phyloP scores from a whole-genome alignment of 2,329 filamentous ascomycete genomes.

The Sporothrix pseudoabietina region DNA sequence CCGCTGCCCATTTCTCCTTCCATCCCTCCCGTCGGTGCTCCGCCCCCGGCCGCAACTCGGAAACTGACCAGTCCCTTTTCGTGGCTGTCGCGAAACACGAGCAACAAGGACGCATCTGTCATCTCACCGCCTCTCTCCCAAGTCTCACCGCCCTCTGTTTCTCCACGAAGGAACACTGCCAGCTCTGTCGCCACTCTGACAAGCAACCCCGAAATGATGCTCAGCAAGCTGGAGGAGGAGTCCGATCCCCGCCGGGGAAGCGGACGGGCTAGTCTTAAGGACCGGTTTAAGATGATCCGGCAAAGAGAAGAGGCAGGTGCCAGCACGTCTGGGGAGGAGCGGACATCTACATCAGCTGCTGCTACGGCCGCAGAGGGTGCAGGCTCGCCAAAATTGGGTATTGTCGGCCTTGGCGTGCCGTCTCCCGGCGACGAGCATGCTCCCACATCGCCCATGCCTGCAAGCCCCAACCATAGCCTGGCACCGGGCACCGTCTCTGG shows the following conservation, averaged over 20 bases:
- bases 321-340: constrained; percentile 55
- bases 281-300: constrained; percentile 76
- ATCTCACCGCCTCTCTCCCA: constrained; percentile 52
- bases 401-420: constrained; percentile 19
- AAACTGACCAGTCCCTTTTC: constrained; percentile 88
- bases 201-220: constrained; percentile 79
- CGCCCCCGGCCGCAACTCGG: constrained; percentile 49
- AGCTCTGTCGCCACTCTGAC: constrained; percentile 77
- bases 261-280: constrained; percentile 68
- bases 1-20: constrained; percentile 42
- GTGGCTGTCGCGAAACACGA: constrained; percentile 73
- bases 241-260: constrained; percentile 47
- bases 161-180: constrained; percentile 70
- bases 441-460: constrained; percentile 56
- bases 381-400: constrained; percentile 14
- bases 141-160: constrained; percentile 46
- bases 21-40: constrained; percentile 40
- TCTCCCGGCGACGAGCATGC: constrained; percentile 35
- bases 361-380: constrained; percentile 31
- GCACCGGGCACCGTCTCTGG: constrained; percentile 86
- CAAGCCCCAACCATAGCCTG: constrained; percentile 68
- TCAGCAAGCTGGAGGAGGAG: constrained; percentile 74
- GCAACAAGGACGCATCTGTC: constrained; percentile 55
- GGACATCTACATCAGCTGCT: constrained; percentile 42
- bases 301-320: constrained; percentile 72